Conservation (phyloP, 2,329 filamentous ascomycete species). For the Penicillium freii region DNA sequence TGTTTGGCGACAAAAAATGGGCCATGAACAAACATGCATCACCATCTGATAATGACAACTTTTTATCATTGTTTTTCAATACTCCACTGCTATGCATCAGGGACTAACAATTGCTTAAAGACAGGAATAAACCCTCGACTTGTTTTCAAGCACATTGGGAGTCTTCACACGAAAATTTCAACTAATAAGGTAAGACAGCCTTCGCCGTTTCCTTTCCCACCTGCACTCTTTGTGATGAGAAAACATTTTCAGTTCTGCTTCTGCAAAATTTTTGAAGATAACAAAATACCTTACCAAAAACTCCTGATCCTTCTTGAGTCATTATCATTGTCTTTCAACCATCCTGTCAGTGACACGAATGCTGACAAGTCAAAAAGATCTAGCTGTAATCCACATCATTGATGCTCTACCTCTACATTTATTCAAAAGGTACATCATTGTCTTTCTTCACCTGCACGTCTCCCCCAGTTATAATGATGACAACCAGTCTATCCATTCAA, state of each 20-base stretch:
- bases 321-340: conserved; percentile 13
- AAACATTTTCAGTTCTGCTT: conserved; percentile 62
- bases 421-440: conserved; percentile 27
- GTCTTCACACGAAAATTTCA: not conserved
- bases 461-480: conserved; percentile 50
- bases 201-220: conserved; percentile 3
- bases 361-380: conserved; percentile 23
- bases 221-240: conserved; percentile 46
- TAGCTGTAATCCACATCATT: conserved; percentile 9
- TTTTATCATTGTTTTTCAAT: conserved; percentile 8
- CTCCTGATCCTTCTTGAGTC: conserved; percentile 43
- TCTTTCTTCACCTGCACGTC: conserved; percentile 7
- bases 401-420: not conserved
- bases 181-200: conserved; percentile 17
- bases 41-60: conserved; percentile 52
- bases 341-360: conserved; percentile 10
- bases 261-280: conserved; percentile 60
- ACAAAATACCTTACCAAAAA: conserved; percentile 58
- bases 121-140: conserved; percentile 5
- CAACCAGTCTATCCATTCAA: conserved; percentile 64
- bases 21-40: conserved; percentile 61
- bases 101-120: conserved; percentile 21
- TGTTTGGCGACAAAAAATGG: conserved; percentile 56
- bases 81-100: not conserved
- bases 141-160: conserved; percentile 6